Evolutionary conservation across 805 yeast species (phyloP), one percentile per base, ranked within the genome.

Genomic region (Candida sonorensis): DNA sequence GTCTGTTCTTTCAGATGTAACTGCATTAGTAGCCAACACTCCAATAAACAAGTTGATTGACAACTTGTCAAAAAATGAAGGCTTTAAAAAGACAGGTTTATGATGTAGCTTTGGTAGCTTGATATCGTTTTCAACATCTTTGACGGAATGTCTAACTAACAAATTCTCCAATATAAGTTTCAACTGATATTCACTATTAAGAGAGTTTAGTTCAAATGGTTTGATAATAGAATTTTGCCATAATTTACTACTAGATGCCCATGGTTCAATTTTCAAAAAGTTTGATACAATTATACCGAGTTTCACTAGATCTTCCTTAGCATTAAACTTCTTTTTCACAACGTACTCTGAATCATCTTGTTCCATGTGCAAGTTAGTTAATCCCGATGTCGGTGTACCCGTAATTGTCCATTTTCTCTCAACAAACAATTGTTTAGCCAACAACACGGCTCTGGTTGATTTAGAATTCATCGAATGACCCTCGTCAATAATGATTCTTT

Each of bases 401-500:
- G 82, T 75, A 1, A 80, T 83, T 0, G 78, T 76, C 88, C 88
- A 80, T 38, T 72, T 65, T 31, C 85, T 62, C 45, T 80, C 88
- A 7, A 72, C 70, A 29, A 55, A 51, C 28, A 81, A 46, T 15
- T 59, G 55, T 21, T 61, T 62, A 13, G 82, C 75, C 21, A 74
- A 47, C 7, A 53, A 46, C 7, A 72, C 77, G 0, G 72, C 64
- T 30, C 70, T 60, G 0, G 82, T 65, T 2, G 64, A 50, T 34
- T 66, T 67, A 7, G 78, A 65, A 37, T 63, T 66, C 70, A 79
- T 66, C 17, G 77, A 66, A 50, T 80, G 87, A 0, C 87, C 87
- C 51, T 80, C 88, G 50, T 80, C 88, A n/a, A 81, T 72, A 12
- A 81, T 76, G 19, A 80, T 55, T 15, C 87, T 48, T 46, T 80